Evolutionary conservation across 2,329 filamentous ascomycete genomes (phyloP), one percentile per base, ranked within the genome.

Genomic region (Phialophora expanda): DNA sequence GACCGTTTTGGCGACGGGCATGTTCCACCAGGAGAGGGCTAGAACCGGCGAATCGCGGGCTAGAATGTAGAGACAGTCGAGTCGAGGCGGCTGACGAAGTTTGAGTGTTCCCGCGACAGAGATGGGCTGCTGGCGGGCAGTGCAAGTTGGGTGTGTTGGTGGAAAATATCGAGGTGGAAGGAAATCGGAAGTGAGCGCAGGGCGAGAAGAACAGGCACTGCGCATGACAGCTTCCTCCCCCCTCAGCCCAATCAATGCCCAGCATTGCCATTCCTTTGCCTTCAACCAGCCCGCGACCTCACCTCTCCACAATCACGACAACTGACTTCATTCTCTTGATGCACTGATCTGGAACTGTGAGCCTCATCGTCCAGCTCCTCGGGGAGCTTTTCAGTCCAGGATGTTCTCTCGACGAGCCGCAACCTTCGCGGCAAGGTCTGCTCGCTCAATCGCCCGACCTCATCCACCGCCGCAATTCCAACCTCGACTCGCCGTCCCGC

Each of bases 351-450:
- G 34, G 56, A 17, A 58, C 61, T 65, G 64, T 61, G 58, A 55
- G 55, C 48, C 34, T 56, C 28, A 3, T 41, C 46, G 26, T 53
- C 53, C 44, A 59, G 64, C 61, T 65, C 61, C 17, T 62, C 24
- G 56, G 64, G 58, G 66, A 44, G 64, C 60, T 14, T 24, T 32
- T 17, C 20, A 14, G 41, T 73, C 44, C 14, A 61, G 79, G 76
- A 82, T 82, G 80, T 73, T 82, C 73, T 78, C 80, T 70, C 77
- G 78, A 75, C 79, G 78, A 68, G 75, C 80, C 73, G 68, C 80
- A 67, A 73, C 56, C 22, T 53, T 78, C 68, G 77, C 78, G 54
- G 30, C 66, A 74, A 77, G 79, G 70, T 76, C 80, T 24, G 62
- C 63, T 24, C 69, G 69, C 51, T 38, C 65, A 20, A 9, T 66